Base-by-base conservation (phyloP, 2,329 filamentous ascomycete species). In the Aaosphaeria pasadenensis region DNA sequence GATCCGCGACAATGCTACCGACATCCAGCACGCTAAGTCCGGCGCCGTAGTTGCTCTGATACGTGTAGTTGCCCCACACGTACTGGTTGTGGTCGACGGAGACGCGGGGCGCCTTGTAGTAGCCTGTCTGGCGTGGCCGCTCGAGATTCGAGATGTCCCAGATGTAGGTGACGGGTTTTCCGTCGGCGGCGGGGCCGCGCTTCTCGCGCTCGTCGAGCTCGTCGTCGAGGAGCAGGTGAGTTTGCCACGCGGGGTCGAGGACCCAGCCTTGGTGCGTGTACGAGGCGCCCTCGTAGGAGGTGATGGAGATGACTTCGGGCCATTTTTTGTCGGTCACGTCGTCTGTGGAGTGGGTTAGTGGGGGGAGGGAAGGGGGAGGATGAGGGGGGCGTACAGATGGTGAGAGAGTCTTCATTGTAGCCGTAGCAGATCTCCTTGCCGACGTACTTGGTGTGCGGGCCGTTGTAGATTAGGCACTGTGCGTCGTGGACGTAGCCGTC, bases 401-500 rank as follows among this genome's bases (percentile, higher is more conserved):
- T 77, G 44, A 78, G 57, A 0, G 73, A 74, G 58, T 78, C 75
- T 51, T 79, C 77, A 62, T 80, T 80, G 69, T 79, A 81, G 31
- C 74, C 76, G 60, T 79, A 77, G 72, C 79, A 82, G 56, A 82
- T 79, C 44, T 82, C 77, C 6, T 70, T 69, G 9, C 74, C 77
- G 4, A 65, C 59, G 63, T 77, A 82, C 32, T 69, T 61, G 32
- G 63, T 62, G 53, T 81, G 73, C 0, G 78, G 78, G 0, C 79
- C 79, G 6, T 71, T 73, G 67, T 80, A 80, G 38, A 75, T 74
- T 6, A 83, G 67, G 60, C 80, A 83, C 64, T 84, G 80, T 2
- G 81, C 80, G 56, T 83, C 81, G 60, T 84, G 81, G 5, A 83
- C 79, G 59, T 84, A 83, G 45, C 80, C 80, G 59, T 83, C 80